Evolutionary conservation across 1,139 yeast species (phyloP).

Genomic region (Magnusiomyces tetraspermus): DNA sequence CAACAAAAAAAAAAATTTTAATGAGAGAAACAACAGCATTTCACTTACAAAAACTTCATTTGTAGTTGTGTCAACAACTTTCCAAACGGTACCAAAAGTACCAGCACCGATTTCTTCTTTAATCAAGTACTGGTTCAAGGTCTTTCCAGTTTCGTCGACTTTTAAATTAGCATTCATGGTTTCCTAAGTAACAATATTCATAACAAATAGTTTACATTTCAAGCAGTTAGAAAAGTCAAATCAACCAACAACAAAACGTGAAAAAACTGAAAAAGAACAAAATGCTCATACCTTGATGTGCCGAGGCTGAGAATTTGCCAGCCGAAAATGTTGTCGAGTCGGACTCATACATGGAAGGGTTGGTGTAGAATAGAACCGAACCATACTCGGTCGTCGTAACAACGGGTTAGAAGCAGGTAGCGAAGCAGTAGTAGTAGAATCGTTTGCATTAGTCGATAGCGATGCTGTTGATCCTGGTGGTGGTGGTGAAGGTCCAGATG

Average conservation of each 20-base stretch:
- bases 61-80: slow-evolving; percentile 54
- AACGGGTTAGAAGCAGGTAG: background rate
- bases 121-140: slow-evolving; percentile 46
- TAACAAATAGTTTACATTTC: no score
- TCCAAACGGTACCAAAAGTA: slow-evolving; percentile 80
- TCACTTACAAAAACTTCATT: slow-evolving; percentile 33
- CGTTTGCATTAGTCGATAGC: background rate
- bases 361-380: slow-evolving; percentile 32
- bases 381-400: slow-evolving; percentile 18
- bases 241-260: background rate
- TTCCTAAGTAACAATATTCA: slow-evolving; percentile 20
- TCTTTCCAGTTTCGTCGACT: slow-evolving; percentile 29
- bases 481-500: background rate
- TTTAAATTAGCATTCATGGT: slow-evolving; percentile 31
- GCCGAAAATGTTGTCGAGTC: slow-evolving; percentile 32
- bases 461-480: background rate
- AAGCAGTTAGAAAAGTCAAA: background rate
- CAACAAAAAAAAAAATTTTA: background rate
- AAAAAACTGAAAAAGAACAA: background rate
- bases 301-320: slow-evolving; percentile 30
- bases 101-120: slow-evolving; percentile 70
- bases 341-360: slow-evolving; percentile 27
- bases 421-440: background rate
- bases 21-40: background rate
- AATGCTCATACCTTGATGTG: slow-evolving; percentile 22